These are phyloP conservation scores for Pyrus pyrifolia DNA, from an alignment of 306 rosid genomes.

Conservation along the genomic window DNA sequence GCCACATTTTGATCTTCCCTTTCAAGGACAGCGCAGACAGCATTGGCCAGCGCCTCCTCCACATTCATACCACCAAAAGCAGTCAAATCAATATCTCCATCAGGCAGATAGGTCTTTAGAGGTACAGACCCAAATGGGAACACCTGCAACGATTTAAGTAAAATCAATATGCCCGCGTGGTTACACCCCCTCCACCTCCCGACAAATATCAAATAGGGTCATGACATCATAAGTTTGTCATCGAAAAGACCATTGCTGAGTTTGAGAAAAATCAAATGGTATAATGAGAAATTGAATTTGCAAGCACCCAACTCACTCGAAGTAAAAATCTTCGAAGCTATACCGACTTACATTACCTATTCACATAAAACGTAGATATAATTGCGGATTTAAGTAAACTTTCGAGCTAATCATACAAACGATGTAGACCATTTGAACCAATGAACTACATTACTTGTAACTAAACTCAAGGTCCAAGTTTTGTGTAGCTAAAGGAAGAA, in stretches of 20 bases:
- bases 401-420: background rate
- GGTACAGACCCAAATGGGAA: slow-evolving; percentile 74
- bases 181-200: background rate
- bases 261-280: background rate
- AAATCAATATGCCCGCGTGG: background rate
- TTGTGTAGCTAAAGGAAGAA: background rate
- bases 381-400: background rate
- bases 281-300: background rate
- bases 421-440: background rate
- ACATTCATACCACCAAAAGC: slow-evolving; percentile 47
- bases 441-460: background rate
- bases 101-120: slow-evolving; percentile 79
- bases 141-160: slow-evolving; percentile 34
- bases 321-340: background rate
- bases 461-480: background rate
- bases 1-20: slow-evolving; percentile 57
- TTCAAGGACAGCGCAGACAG: slow-evolving; percentile 56
- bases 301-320: background rate
- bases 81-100: slow-evolving; percentile 77
- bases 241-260: background rate
- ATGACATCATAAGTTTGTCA: background rate
- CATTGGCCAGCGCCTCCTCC: slow-evolving; percentile 68
- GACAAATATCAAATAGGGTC: background rate
- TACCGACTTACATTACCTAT: background rate
- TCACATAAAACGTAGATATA: background rate